phyloP scores from a whole-genome alignment of 768 basidiomycete genomes.

The Ramaria sp. region DNA sequence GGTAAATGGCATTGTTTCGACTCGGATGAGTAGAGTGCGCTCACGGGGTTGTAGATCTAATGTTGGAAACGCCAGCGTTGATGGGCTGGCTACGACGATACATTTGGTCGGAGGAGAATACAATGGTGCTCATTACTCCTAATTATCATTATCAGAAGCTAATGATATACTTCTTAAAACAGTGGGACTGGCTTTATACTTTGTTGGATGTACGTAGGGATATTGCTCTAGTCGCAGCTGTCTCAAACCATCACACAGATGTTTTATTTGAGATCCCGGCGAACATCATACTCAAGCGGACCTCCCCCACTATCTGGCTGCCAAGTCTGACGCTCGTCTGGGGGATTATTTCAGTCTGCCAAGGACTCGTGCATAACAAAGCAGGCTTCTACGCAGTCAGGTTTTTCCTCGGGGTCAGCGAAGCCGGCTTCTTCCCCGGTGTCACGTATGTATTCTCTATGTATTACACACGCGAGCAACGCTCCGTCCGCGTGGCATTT shows the following conservation, averaged over 20 bases:
- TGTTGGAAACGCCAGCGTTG: slow-evolving; percentile 38
- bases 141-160: no score
- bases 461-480: slow-evolving; percentile 48
- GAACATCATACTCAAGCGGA: slow-evolving; percentile 46
- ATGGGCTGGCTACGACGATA: slow-evolving; percentile 32
- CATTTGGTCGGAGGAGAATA: not conserved
- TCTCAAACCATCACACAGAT: slow-evolving; percentile 14
- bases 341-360: slow-evolving; percentile 45
- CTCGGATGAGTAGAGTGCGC: not conserved
- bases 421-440: slow-evolving; percentile 49
- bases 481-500: slow-evolving; percentile 44
- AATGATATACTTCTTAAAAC: slow-evolving; percentile 35
- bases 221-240: not conserved
- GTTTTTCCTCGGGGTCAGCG: slow-evolving; percentile 43
- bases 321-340: slow-evolving; percentile 46
- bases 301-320: slow-evolving; percentile 50
- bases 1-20: slow-evolving; percentile 16
- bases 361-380: slow-evolving; percentile 45
- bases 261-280: slow-evolving; percentile 50
- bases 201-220: slow-evolving; percentile 30
- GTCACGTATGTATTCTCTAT: slow-evolving; percentile 48
- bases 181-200: slow-evolving; percentile 47
- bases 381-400: slow-evolving; percentile 46
- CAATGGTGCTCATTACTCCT: not conserved
- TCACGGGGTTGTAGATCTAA: slow-evolving; percentile 19